phyloP scores from a whole-genome alignment of 2,329 filamentous ascomycete species.

The Xylariaceae sp. region DNA sequence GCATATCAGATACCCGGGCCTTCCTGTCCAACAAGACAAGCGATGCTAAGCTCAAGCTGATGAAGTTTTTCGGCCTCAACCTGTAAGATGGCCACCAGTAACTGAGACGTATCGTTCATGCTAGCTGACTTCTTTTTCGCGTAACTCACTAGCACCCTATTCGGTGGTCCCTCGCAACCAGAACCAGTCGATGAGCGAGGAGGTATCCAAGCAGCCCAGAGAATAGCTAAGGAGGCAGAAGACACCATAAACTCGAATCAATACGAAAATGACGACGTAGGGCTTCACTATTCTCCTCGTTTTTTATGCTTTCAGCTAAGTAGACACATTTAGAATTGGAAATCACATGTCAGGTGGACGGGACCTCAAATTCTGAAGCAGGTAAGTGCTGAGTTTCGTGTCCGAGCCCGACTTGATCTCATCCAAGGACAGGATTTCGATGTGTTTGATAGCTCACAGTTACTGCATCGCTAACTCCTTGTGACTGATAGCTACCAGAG shows the following conservation, averaged over 20 bases:
- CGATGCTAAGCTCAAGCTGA: conserved; percentile 57
- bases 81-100: conserved; percentile 45
- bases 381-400: background rate
- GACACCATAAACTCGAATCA: conserved; percentile 60
- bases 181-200: conserved; percentile 61
- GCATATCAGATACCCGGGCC: conserved; percentile 58
- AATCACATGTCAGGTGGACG: conserved; percentile 64
- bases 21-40: conserved; percentile 67
- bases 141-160: conserved; percentile 52
- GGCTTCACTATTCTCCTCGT: background rate
- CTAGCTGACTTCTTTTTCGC: no score
- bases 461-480: no score
- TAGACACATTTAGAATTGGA: conserved; percentile 52
- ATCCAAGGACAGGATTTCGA: no score
- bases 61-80: conserved; percentile 66
- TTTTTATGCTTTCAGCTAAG: background rate
- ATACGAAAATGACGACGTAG: conserved; percentile 58
- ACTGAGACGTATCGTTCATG: background rate
- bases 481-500: conserved; percentile 18
- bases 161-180: conserved; percentile 64
- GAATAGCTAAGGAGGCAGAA: conserved; percentile 50
- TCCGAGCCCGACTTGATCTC: no score
- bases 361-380: conserved; percentile 64
- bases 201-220: conserved; percentile 56
- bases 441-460: no score